Conservation (phyloP, 1,284 basidiomycete species). For the Ganoderma resinaceum region DNA sequence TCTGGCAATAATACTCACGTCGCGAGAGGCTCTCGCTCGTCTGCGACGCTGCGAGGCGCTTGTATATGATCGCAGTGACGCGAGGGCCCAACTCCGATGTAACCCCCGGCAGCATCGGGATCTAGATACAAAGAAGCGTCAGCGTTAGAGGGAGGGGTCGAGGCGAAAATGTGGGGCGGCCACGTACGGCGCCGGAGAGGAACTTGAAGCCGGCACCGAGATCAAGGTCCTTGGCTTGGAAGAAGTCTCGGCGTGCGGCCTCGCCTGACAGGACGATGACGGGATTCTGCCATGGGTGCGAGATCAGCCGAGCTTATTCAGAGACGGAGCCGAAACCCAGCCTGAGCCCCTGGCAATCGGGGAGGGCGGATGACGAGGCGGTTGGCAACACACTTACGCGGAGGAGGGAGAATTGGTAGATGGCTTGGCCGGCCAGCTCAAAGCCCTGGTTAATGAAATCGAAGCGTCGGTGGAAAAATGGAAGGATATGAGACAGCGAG, state of each 20-base stretch:
- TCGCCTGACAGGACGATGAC: constrained; percentile 73
- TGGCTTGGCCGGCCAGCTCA: constrained; percentile 62
- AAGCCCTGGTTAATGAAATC: constrained; percentile 78
- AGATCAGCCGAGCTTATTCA: constrained; percentile 22
- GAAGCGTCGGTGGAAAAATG: constrained; percentile 71
- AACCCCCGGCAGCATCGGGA: constrained; percentile 75
- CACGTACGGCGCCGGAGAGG: constrained; percentile 75
- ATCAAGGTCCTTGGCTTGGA: constrained; percentile 70
- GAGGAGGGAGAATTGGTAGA: constrained; percentile 73
- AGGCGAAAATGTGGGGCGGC: not conserved
- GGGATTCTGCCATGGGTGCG: constrained; percentile 20
- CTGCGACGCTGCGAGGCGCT: constrained; percentile 67
- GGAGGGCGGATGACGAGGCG: constrained; percentile 8
- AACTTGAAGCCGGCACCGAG: constrained; percentile 79
- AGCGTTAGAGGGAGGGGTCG: constrained; percentile 12
- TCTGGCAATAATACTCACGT: constrained; percentile 50
- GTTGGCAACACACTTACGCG: constrained; percentile 48
- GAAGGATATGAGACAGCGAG: constrained; percentile 60
- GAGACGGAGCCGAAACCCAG: constrained; percentile 60
- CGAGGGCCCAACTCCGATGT: constrained; percentile 70
- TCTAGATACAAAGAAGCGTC: constrained; percentile 47
- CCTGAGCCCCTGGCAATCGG: constrained; percentile 4
- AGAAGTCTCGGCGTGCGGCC: constrained; percentile 70
- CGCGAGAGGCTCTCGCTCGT: constrained; percentile 61
- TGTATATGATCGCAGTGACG: constrained; percentile 69